These are phyloP conservation scores for Entomortierella beljakovae DNA, from an alignment of 192 early-diverging fungal genomes.

Conservation along the genomic window DNA sequence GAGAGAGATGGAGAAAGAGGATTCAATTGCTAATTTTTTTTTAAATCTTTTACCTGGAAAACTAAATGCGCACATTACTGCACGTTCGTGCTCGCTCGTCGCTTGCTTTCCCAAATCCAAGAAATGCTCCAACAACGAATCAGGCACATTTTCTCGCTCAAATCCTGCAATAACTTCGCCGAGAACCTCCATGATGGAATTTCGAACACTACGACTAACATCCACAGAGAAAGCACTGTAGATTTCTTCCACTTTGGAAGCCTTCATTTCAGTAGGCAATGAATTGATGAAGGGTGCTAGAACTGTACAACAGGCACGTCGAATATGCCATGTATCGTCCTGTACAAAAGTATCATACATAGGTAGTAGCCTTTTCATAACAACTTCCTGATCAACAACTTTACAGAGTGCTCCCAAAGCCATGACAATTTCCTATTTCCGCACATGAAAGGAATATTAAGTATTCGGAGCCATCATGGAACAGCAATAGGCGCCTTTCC, in stretches of 20 bases:
- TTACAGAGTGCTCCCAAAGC: slow-evolving; percentile 32
- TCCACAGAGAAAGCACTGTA: slow-evolving; percentile 65
- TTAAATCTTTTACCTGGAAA: slow-evolving; percentile 68
- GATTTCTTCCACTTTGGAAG: slow-evolving; percentile 56
- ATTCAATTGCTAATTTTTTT: no score
- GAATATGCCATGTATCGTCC: slow-evolving; percentile 70
- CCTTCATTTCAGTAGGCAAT: slow-evolving; percentile 59
- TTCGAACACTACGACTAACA: slow-evolving; percentile 65
- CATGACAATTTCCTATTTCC: slow-evolving; percentile 54
- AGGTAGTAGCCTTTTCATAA: slow-evolving; percentile 57
- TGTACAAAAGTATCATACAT: slow-evolving; percentile 62
- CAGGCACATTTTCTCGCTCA: slow-evolving; percentile 61
- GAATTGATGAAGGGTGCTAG: slow-evolving; percentile 60
- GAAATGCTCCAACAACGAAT: slow-evolving; percentile 61
- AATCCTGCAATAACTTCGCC: slow-evolving; percentile 70
- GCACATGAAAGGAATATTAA: no score
- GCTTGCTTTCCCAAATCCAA: slow-evolving; percentile 59
- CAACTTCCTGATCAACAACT: slow-evolving; percentile 35
- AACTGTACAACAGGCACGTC: slow-evolving; percentile 63
- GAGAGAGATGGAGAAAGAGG: no score
- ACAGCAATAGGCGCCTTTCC: background rate
- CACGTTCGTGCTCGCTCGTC: slow-evolving; percentile 64
- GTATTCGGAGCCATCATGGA: no score
- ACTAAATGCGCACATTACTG: slow-evolving; percentile 67
- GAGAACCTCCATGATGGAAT: slow-evolving; percentile 64